Conservation (phyloP, 176 grass and related monocot species). For the Lolium multiflorum region DNA sequence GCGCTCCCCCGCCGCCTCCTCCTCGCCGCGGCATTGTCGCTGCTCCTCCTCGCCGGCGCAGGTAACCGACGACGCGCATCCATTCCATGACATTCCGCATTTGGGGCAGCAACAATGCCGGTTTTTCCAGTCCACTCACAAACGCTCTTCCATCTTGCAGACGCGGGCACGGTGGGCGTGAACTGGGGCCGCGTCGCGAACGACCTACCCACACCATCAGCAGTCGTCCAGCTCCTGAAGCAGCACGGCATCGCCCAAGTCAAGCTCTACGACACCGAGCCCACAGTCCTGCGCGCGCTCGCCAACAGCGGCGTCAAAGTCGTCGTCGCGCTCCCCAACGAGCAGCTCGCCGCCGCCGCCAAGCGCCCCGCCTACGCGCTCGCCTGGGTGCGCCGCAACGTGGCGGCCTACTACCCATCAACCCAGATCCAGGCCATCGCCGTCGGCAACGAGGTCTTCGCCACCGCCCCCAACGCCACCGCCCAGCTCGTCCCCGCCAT, state of each 20-base stretch:
- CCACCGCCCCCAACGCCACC: conserved; percentile 59
- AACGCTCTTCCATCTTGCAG: conserved; percentile 32
- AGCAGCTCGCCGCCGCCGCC: conserved; percentile 57
- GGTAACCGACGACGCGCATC: conserved; percentile 29
- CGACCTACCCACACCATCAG: conserved; percentile 61
- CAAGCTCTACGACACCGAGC: conserved; percentile 89
- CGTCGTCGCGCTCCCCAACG: conserved; percentile 83
- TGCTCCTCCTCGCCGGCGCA: conserved; percentile 33
- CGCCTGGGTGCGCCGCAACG: conserved; percentile 78
- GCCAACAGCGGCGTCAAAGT: conserved; percentile 70
- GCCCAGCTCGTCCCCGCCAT: conserved; percentile 65
- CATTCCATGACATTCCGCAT: background rate
- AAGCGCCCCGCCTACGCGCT: conserved; percentile 50
- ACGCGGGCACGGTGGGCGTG: conserved; percentile 72
- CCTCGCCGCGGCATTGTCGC: conserved; percentile 40
- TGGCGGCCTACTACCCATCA: conserved; percentile 71
- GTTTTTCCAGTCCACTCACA: background rate
- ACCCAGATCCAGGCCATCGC: conserved; percentile 82
- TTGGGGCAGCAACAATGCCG: conserved; percentile 17
- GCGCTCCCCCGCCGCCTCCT: conserved; percentile 24
- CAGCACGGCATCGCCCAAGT: conserved; percentile 70
- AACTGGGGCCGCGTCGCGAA: conserved; percentile 95
- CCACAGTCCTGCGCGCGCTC: conserved; percentile 68
- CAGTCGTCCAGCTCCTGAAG: conserved; percentile 87
- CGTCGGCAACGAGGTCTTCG: conserved; percentile 95